phyloP scores from a whole-genome alignment of 202 grass and related monocot genomes.

The Elaeis oleifera region DNA sequence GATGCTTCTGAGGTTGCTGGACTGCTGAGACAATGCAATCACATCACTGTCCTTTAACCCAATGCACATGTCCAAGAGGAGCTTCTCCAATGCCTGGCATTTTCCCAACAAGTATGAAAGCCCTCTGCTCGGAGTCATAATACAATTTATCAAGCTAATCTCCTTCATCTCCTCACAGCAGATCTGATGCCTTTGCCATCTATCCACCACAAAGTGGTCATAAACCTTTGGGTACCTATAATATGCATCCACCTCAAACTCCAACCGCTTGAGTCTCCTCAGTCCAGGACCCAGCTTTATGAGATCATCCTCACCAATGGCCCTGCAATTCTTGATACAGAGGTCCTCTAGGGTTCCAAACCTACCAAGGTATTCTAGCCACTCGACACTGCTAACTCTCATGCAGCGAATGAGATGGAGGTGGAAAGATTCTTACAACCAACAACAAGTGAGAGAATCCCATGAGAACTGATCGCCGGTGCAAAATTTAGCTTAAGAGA shows the following conservation, averaged over 20 bases:
- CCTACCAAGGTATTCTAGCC: conserved; percentile 57
- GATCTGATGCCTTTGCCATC: conserved; percentile 24
- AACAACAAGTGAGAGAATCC: conserved; percentile 36
- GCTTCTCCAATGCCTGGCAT: conserved; percentile 47
- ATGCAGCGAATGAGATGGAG: conserved; percentile 50
- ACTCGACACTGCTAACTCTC: conserved; percentile 38
- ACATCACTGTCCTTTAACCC: conserved; percentile 42
- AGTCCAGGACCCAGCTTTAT: conserved; percentile 51
- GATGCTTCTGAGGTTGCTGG: conserved; percentile 44
- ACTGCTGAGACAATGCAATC: conserved; percentile 41
- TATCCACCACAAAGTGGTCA: conserved; percentile 15
- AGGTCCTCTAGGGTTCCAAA: conserved; percentile 42
- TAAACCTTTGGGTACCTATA: conserved; percentile 12
- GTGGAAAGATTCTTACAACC: conserved; percentile 53
- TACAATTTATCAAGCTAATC: conserved; percentile 41
- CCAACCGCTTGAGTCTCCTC: conserved; percentile 47
- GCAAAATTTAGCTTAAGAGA: conserved; percentile 41
- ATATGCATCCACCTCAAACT: conserved; percentile 45
- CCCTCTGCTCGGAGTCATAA: conserved; percentile 26
- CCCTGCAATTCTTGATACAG: conserved; percentile 56
- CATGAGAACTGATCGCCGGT: conserved; percentile 34
- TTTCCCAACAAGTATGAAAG: conserved; percentile 36
- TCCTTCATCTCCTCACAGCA: conserved; percentile 44
- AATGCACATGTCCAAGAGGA: conserved; percentile 46
- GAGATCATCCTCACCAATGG: conserved; percentile 51